These are phyloP conservation scores for Cercospora zeina DNA, from an alignment of 2,329 filamentous ascomycete genomes.

Conservation along the genomic window DNA sequence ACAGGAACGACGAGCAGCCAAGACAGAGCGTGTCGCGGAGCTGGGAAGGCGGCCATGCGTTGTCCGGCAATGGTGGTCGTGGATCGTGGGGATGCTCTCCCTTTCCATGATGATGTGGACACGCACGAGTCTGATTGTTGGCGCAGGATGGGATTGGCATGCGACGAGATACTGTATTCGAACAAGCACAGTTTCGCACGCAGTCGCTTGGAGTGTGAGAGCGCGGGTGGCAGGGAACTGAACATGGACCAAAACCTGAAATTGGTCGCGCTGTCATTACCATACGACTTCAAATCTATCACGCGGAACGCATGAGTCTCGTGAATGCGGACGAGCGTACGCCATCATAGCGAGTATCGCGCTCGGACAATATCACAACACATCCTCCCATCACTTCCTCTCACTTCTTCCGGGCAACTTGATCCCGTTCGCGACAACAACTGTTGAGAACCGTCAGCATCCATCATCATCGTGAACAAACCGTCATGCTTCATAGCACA, in stretches of 20 bases:
- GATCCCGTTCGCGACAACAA: constrained; percentile 5
- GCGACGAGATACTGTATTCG: constrained; percentile 1
- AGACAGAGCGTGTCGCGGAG: no score
- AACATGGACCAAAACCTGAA: background rate
- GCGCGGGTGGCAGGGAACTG: background rate
- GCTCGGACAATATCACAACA: background rate
- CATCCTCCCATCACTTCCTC: constrained; percentile 4
- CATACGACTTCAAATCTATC: no score
- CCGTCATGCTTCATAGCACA: background rate
- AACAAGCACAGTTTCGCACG: background rate
- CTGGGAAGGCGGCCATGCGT: background rate
- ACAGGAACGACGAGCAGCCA: background rate
- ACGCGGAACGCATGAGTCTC: background rate
- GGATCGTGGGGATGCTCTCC: background rate
- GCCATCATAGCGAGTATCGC: background rate
- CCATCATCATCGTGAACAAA: background rate
- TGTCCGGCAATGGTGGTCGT: constrained; percentile 10
- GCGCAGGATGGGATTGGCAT: no score
- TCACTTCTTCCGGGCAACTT: constrained; percentile 5
- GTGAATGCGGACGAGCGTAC: background rate
- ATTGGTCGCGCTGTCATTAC: no score
- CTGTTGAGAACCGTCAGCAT: background rate
- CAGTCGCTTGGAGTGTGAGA: constrained; percentile 8
- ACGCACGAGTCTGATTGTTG: background rate
- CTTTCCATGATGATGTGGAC: background rate